These are phyloP conservation scores for Aspergillus ustus DNA, from an alignment of 2,329 filamentous ascomycete species.

Conservation along the genomic window DNA sequence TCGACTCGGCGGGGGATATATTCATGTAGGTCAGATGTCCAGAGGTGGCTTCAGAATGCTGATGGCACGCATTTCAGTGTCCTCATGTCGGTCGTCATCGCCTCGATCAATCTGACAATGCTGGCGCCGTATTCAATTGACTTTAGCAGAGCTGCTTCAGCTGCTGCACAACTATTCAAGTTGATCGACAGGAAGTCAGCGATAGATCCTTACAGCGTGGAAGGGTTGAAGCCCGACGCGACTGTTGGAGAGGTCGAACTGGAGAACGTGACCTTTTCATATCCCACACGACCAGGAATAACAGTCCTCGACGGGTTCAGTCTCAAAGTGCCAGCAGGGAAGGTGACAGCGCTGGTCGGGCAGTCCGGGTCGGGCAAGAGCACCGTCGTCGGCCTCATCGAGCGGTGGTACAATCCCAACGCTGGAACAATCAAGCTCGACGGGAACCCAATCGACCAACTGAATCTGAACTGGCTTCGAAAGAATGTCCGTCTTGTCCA, in stretches of 20 bases:
- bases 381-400: slow-evolving; percentile 89
- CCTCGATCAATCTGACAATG: slow-evolving; percentile 87
- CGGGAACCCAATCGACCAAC: slow-evolving; percentile 74
- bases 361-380: slow-evolving; percentile 94
- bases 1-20: slow-evolving; percentile 68
- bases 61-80: slow-evolving; percentile 51
- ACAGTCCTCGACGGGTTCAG: slow-evolving; percentile 83
- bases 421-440: slow-evolving; percentile 80
- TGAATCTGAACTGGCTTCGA: slow-evolving; percentile 89
- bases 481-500: slow-evolving; percentile 91
- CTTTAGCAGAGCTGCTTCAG: slow-evolving; percentile 80
- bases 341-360: slow-evolving; percentile 90
- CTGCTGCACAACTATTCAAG: slow-evolving; percentile 87
- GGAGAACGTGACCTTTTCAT: slow-evolving; percentile 84
- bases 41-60: slow-evolving; percentile 17
- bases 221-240: slow-evolving; percentile 71
- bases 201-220: slow-evolving; percentile 73
- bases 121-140: slow-evolving; percentile 84
- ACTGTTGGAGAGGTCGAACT: slow-evolving; percentile 81
- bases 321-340: slow-evolving; percentile 81
- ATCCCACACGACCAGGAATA: slow-evolving; percentile 89
- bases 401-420: slow-evolving; percentile 92
- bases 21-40: slow-evolving; percentile 57
- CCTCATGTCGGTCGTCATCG: slow-evolving; percentile 88
- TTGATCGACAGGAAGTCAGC: slow-evolving; percentile 90